These are phyloP conservation scores for Chaetomium fimeti DNA, from an alignment of 495 filamentous ascomycete genomes.

Conservation along the genomic window DNA sequence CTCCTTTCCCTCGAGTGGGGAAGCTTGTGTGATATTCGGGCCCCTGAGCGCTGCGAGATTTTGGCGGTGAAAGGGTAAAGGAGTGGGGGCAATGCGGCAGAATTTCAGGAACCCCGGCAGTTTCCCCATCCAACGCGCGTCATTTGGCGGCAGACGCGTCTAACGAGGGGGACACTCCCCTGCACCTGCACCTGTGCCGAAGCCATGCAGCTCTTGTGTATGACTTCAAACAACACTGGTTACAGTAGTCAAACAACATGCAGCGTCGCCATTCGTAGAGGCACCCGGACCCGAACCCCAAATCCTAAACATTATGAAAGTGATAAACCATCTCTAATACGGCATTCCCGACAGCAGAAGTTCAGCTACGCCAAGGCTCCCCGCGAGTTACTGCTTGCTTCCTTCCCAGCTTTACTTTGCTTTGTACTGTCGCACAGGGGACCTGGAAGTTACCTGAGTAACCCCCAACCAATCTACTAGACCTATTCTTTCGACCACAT, in stretches of 20 bases:
- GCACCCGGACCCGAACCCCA: no score
- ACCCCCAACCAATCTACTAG: no score
- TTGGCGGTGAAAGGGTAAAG: not conserved
- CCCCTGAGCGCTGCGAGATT: slow-evolving; percentile 6
- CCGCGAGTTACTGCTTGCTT: no score
- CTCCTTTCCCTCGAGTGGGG: not conserved
- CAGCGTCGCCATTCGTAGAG: not conserved
- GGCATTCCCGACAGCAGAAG: no score
- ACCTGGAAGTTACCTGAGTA: no score
- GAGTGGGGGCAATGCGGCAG: slow-evolving; percentile 1
- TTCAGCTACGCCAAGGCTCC: no score
- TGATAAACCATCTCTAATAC: no score
- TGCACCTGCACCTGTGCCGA: not conserved
- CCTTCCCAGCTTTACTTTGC: no score
- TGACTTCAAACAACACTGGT: not conserved
- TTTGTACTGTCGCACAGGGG: no score
- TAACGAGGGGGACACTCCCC: not conserved
- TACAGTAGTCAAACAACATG: no score
- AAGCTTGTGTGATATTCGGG: not conserved
- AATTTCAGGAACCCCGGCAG: slow-evolving; percentile 12
- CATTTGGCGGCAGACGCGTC: slow-evolving; percentile 15
- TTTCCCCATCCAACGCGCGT: slow-evolving; percentile 5
- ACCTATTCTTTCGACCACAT: not conserved
- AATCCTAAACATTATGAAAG: no score
- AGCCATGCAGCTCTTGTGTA: not conserved